phyloP scores from a whole-genome alignment of 352 stramenopile genomes.

The Pythium myriotylum region DNA sequence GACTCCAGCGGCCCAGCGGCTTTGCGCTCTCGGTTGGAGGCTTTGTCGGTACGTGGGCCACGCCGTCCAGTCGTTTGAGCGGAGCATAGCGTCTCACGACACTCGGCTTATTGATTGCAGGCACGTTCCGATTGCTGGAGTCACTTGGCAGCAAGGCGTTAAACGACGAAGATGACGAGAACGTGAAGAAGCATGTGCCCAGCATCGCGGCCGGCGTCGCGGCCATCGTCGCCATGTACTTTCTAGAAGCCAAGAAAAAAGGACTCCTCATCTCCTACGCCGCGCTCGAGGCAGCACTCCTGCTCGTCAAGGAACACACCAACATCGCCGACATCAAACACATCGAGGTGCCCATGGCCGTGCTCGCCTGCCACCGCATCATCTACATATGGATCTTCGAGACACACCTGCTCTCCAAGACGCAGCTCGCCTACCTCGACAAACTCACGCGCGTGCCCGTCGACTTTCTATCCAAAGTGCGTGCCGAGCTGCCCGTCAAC shows the following conservation, averaged over 20 bases:
- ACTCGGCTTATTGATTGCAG: constrained; percentile 7
- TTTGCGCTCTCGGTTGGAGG: constrained; percentile 55
- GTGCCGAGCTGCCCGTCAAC: constrained; percentile 48
- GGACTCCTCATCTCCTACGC: constrained; percentile 62
- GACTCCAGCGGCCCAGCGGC: constrained; percentile 41
- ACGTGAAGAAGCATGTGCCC: constrained; percentile 4
- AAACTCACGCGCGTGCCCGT: constrained; percentile 43
- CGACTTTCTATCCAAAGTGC: constrained; percentile 49
- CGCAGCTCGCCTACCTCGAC: constrained; percentile 59
- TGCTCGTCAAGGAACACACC: constrained; percentile 47
- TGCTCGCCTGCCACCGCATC: constrained; percentile 43
- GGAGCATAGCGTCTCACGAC: too few species aligned
- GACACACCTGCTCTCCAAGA: constrained; percentile 44
- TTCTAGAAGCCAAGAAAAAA: constrained; percentile 58
- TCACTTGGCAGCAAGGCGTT: constrained; percentile 15
- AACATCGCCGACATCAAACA: constrained; percentile 44
- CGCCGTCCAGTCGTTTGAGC: too few species aligned
- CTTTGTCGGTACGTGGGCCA: constrained; percentile 47
- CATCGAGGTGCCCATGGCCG: constrained; percentile 54
- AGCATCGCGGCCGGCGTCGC: constrained; percentile 22
- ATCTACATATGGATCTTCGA: constrained; percentile 73
- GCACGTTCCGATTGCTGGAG: constrained; percentile 28
- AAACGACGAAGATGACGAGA: not conserved
- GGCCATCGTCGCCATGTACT: constrained; percentile 38
- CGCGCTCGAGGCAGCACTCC: constrained; percentile 47